Percentiles rank a stretch among this genome's conserved stretches.
Conservation (phyloP, 2,329 filamentous ascomycete species). For the Hypoxylon sp. region DNA sequence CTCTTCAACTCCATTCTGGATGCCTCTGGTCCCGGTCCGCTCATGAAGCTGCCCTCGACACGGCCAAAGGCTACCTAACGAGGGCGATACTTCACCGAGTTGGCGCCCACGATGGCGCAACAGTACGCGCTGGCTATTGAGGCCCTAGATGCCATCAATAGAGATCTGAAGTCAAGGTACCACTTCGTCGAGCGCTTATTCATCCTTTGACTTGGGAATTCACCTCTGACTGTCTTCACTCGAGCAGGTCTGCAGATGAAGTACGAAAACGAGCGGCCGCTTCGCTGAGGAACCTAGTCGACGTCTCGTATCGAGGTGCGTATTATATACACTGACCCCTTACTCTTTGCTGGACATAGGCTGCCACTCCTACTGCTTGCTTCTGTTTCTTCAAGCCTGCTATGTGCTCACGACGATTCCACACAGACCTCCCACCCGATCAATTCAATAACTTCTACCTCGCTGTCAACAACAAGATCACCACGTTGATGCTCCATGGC, state of each 20-base stretch:
- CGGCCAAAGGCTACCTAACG: constrained; percentile 36
- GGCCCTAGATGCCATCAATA: constrained; percentile 62
- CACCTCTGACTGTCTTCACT: constrained; percentile 12
- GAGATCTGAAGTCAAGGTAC: constrained; percentile 65
- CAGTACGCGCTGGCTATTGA: constrained; percentile 62
- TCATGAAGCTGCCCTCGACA: constrained; percentile 44
- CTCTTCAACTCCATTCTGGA: constrained; percentile 13
- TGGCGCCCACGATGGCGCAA: constrained; percentile 48
- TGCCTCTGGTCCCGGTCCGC: constrained; percentile 38
- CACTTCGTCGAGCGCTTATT: constrained; percentile 19
- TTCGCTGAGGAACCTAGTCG: constrained; percentile 64
- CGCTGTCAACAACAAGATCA: constrained; percentile 64
- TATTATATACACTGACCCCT: background rate
- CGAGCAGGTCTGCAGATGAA: constrained; percentile 55
- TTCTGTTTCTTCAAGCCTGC: background rate
- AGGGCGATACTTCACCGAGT: constrained; percentile 7
- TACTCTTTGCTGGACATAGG: background rate
- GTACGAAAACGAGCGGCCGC: constrained; percentile 60
- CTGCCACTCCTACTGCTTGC: background rate
- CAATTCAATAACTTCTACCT: constrained; percentile 72
- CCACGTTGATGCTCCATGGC: constrained; percentile 79
- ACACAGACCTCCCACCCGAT: constrained; percentile 76
- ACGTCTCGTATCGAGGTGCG: constrained; percentile 63
- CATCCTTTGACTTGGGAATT: background rate
- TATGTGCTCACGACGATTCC: constrained; percentile 18